Evolutionary conservation across 1,139 yeast species (phyloP).

Genomic region (Zygosaccharomyces sapae): DNA sequence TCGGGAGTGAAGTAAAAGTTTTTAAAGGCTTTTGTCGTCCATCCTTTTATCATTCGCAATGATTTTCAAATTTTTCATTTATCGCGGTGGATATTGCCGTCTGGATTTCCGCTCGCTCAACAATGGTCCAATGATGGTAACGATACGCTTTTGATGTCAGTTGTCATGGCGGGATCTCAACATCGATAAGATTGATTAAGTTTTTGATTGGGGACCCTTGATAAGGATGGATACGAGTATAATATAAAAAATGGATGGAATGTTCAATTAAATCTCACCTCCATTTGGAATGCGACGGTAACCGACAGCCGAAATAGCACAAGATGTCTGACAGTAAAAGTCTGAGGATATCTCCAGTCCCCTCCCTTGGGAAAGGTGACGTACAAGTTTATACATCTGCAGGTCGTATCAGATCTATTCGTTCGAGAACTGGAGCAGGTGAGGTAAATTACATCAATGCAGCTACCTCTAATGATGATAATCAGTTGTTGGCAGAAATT

Average conservation of each 20-base stretch:
- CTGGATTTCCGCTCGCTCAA: not conserved
- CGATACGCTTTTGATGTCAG: not conserved
- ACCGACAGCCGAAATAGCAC: not conserved
- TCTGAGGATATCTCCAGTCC: constrained; percentile 7
- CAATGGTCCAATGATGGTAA: not conserved
- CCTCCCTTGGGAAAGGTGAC: constrained; percentile 10
- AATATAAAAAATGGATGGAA: not conserved
- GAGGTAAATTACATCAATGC: constrained; percentile 24
- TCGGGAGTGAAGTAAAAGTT: not conserved
- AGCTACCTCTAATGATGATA: constrained; percentile 36
- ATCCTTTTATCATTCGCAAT: not conserved
- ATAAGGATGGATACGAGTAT: not conserved
- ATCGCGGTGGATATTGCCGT: not conserved
- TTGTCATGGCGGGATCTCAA: not conserved
- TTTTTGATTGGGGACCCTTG: not conserved
- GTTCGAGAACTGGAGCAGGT: constrained; percentile 21
- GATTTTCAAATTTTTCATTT: not conserved
- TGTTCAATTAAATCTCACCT: too few species aligned
- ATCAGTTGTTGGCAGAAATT: constrained; percentile 49
- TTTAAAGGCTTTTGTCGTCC: not conserved
- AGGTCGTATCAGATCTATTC: constrained; percentile 11
- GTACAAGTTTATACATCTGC: constrained; percentile 8
- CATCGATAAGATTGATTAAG: not conserved
- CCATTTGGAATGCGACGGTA: too few species aligned
- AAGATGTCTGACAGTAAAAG: constrained; percentile 3